phyloP scores from a whole-genome alignment of 2,329 filamentous ascomycete genomes.

The Pseudogymnoascus sp. region DNA sequence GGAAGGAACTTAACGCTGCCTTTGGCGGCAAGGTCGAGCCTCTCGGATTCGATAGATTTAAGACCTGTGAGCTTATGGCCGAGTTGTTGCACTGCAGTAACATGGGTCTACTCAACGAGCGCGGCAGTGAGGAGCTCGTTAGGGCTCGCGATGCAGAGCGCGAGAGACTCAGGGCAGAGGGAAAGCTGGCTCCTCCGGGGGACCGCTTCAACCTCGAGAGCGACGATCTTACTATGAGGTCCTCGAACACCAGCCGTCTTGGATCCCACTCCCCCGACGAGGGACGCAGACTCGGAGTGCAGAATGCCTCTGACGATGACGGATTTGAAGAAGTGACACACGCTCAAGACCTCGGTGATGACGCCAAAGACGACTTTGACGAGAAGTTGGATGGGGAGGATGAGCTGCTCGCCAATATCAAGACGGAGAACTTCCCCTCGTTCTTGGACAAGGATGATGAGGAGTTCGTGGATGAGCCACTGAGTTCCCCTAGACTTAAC shows the following conservation, averaged over 20 bases:
- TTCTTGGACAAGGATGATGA: constrained; percentile 56
- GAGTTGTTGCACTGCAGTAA: constrained; percentile 97
- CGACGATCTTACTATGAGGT: constrained; percentile 57
- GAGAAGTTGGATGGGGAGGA: constrained; percentile 45
- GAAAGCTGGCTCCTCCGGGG: constrained; percentile 50
- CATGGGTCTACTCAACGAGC: constrained; percentile 91
- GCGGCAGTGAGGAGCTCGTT: constrained; percentile 82
- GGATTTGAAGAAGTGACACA: constrained; percentile 84
- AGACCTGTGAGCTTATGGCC: constrained; percentile 98
- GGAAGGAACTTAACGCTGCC: constrained; percentile 70
- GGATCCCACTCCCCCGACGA: constrained; percentile 50
- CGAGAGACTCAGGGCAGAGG: constrained; percentile 68
- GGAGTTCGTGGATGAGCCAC: constrained; percentile 70
- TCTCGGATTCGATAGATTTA: constrained; percentile 94
- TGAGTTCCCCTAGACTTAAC: constrained; percentile 58
- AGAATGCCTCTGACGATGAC: constrained; percentile 77
- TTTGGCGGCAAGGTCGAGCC: constrained; percentile 90
- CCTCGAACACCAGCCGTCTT: constrained; percentile 37
- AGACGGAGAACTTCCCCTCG: constrained; percentile 29
- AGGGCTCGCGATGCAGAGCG: constrained; percentile 71
- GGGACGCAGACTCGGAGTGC: constrained; percentile 64
- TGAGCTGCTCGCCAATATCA: constrained; percentile 36
- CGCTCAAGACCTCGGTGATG: constrained; percentile 62
- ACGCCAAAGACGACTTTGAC: constrained; percentile 61
- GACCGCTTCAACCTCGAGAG: constrained; percentile 33